A percentile compares a stretch with the other conserved stretches of the same genome.
phyloP scores from a whole-genome alignment of 129 eudicot genomes.

The Ambrosia trifida region DNA sequence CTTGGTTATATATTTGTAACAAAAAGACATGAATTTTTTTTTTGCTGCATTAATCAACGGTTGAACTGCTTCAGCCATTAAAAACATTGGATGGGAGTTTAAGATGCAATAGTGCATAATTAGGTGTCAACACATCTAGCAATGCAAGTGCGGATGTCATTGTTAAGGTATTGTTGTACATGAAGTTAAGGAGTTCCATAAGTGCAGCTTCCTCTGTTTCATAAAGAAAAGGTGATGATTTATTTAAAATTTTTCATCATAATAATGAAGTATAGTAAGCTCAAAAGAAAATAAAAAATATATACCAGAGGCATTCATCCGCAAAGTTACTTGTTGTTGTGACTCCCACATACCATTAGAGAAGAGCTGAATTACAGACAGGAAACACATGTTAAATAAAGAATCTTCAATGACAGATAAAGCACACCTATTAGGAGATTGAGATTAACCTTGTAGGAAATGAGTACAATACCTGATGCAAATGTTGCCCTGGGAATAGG shows the following conservation, averaged over 20 bases:
- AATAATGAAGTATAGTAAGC: not conserved
- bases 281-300: too few relatives aligned
- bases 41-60: slow-evolving; percentile 80
- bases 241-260: not conserved
- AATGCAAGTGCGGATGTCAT: slow-evolving; percentile 56
- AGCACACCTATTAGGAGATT: not conserved
- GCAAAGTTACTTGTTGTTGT: slow-evolving; percentile 74
- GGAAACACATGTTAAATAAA: slow-evolving; percentile 11
- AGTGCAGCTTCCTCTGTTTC: slow-evolving; percentile 78
- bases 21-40: slow-evolving; percentile 61
- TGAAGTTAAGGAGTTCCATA: slow-evolving; percentile 80
- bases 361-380: slow-evolving; percentile 51
- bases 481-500: slow-evolving; percentile 91
- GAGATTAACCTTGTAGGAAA: slow-evolving; percentile 73
- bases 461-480: slow-evolving; percentile 77
- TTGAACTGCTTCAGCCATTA: slow-evolving; percentile 81
- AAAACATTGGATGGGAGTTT: slow-evolving; percentile 71
- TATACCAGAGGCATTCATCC: slow-evolving; percentile 75
- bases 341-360: slow-evolving; percentile 94
- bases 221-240: slow-evolving; percentile 2
- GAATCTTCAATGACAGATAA: slow-evolving; percentile 5
- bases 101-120: slow-evolving; percentile 63
- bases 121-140: slow-evolving; percentile 78
- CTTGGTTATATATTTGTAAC: slow-evolving; percentile 74
- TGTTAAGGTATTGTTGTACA: slow-evolving; percentile 69